These are phyloP conservation scores for Eucalyptus sp. DNA, from an alignment of 345 rosid species.

Conservation along the genomic window DNA sequence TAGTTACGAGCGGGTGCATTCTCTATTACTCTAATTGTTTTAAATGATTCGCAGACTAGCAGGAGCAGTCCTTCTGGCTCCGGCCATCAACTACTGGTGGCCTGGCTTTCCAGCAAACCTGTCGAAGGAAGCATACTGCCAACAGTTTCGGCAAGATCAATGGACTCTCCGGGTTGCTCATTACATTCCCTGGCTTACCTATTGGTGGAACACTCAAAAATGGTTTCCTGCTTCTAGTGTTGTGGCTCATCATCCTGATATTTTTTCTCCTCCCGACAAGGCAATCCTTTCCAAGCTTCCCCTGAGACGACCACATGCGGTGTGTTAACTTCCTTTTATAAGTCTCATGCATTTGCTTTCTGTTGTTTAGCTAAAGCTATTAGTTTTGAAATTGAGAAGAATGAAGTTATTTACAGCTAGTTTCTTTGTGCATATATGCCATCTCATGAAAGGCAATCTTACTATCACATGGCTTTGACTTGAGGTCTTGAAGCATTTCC, in stretches of 20 bases:
- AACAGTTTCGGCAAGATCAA: constrained; percentile 25
- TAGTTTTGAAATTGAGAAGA: background rate
- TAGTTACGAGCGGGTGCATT: background rate
- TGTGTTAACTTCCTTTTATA: background rate
- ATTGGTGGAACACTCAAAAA: constrained; percentile 71
- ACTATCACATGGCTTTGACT: background rate
- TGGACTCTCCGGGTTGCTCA: constrained; percentile 58
- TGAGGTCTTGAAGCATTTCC: background rate
- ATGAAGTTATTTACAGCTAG: background rate
- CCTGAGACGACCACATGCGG: background rate
- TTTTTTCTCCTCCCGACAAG: constrained; percentile 26
- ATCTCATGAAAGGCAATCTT: background rate
- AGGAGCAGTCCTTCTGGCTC: constrained; percentile 42
- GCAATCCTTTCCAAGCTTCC: constrained; percentile 12
- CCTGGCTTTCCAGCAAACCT: constrained; percentile 32
- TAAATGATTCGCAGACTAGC: constrained; percentile 23
- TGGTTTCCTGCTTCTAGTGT: constrained; percentile 37
- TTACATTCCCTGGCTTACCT: constrained; percentile 45
- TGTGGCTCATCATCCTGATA: constrained; percentile 1
- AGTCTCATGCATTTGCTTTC: background rate
- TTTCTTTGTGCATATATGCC: background rate
- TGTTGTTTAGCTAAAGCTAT: background rate
- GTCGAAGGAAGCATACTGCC: constrained; percentile 29
- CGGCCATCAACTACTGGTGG: constrained; percentile 58
- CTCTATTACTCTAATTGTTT: background rate